phyloP scores from a whole-genome alignment of 2,329 filamentous ascomycete species.

The Cordyceps cicadae region DNA sequence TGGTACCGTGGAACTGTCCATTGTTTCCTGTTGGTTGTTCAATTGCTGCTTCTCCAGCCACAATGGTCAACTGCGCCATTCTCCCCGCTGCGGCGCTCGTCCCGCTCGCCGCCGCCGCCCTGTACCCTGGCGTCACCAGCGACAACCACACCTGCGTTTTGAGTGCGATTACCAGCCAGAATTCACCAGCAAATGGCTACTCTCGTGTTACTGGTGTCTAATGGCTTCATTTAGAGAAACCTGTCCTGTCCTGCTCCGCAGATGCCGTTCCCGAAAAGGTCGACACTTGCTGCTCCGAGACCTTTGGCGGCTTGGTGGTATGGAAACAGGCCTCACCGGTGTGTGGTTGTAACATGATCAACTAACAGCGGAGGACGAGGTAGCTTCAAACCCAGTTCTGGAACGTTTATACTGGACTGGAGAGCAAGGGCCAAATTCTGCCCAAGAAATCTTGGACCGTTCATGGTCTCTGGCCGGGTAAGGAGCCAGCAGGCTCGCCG shows the following conservation, averaged over 20 bases:
- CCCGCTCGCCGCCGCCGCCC: conserved; percentile 26
- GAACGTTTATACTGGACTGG: conserved; percentile 54
- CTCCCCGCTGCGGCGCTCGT: conserved; percentile 20
- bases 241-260: conserved; percentile 40
- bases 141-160: conserved; percentile 50
- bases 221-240: conserved; percentile 16
- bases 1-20: neutral
- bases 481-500: conserved; percentile 6
- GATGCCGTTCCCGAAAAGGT: conserved; percentile 35
- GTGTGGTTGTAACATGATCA: neutral
- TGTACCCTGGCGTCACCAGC: conserved; percentile 37
- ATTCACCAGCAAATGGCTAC: neutral
- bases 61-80: conserved; percentile 20
- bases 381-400: conserved; percentile 55
- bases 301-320: conserved; percentile 52
- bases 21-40: neutral
- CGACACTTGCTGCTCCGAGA: conserved; percentile 58
- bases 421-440: conserved; percentile 48
- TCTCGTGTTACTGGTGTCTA: neutral
- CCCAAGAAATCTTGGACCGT: conserved; percentile 50
- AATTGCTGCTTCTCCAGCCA: conserved; percentile 5
- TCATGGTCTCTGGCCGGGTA: conserved; percentile 49
- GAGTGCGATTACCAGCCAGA: conserved; percentile 21
- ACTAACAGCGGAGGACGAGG: neutral
- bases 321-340: conserved; percentile 7